phyloP scores from a whole-genome alignment of 192 early-diverging fungal genomes.

The Rhizoclosmatium globosum region DNA sequence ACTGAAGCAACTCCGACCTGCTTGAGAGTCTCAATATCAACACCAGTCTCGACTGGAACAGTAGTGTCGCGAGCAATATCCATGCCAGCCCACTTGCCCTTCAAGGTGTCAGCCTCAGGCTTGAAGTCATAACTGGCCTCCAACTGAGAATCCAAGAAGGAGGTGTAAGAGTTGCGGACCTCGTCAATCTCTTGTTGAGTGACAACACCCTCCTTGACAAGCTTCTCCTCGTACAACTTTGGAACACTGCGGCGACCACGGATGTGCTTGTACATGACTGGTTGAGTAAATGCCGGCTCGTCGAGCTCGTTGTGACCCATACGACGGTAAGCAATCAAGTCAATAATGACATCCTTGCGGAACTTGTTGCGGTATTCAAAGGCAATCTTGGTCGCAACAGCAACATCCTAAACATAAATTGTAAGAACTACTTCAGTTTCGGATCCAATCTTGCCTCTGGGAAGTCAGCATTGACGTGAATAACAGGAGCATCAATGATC shows the following conservation, averaged over 20 bases:
- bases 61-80: slow-evolving; percentile 66
- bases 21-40: slow-evolving; percentile 65
- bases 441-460: slow-evolving; percentile 61
- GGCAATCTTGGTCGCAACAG: slow-evolving; percentile 81
- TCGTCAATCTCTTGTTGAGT: slow-evolving; percentile 53
- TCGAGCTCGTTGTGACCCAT: slow-evolving; percentile 99
- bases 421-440: not conserved
- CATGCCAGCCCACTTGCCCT: slow-evolving; percentile 85
- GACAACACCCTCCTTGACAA: slow-evolving; percentile 63
- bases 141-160: slow-evolving; percentile 66
- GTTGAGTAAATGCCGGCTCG: slow-evolving; percentile 97
- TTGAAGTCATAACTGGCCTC: slow-evolving; percentile 66
- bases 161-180: slow-evolving; percentile 67
- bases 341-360: slow-evolving; percentile 94
- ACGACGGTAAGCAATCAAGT: slow-evolving; percentile 93
- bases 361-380: slow-evolving; percentile 93
- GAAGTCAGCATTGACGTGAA: slow-evolving; percentile 96
- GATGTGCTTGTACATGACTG: slow-evolving; percentile 96
- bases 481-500: slow-evolving; percentile 93
- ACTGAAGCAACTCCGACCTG: slow-evolving; percentile 84
- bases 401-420: slow-evolving; percentile 72
- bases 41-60: slow-evolving; percentile 64
- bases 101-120: slow-evolving; percentile 68
- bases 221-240: slow-evolving; percentile 82
- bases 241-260: slow-evolving; percentile 85